Evolutionary conservation across 1,284 basidiomycete genomes (phyloP), one percentile per base, ranked within the genome.

Genomic region (Ustilago trichophora): DNA sequence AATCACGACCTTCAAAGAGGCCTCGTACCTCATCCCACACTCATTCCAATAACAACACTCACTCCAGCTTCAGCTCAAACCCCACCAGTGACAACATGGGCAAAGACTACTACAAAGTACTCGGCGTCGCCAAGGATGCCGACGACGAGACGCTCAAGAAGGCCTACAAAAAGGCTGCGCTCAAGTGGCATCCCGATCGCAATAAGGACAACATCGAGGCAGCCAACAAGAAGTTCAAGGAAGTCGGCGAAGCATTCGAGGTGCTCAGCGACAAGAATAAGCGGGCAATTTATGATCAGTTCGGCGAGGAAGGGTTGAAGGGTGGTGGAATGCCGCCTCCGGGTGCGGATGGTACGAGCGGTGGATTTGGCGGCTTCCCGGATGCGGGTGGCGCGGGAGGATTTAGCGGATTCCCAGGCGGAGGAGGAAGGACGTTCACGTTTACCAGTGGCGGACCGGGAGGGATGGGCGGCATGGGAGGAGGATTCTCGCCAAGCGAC

Each of bases 161-260:
- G 53, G 75, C 70, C 19, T 73, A 75, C 73, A 75, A 77, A 44
- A 77, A 82, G 56, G 72, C 76, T 25, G n/a, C 91, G 35, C 83
- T 95, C 78, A 92, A 91, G 85, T 91, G 90, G 88, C 93, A 95
- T 83, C 92, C 92, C 33, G 93, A 96, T 83, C 87, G 94, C 42
- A 96, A 95, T 82, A 84, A 85, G 49, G 88, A 89, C 36, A 83
- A 84, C 45, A 88, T 89, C 64, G 94, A 94, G 72, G 26, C 49
- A 4, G 91, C 95, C 0, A 89, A 88, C 9, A 87, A 88, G 77
- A 96, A 92, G 84, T 98, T 98, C 84, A 95, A 98, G 83, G 89
- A 96, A 86, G 90, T 96, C 56, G 91, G 91, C 21, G 95, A 98
- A 85, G 95, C 95, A 0, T 98, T 95, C 77, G 95, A 98, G 82